These are phyloP conservation scores for Ceratobasidium sp. DNA, from an alignment of 1,284 basidiomycete genomes.

Conservation along the genomic window DNA sequence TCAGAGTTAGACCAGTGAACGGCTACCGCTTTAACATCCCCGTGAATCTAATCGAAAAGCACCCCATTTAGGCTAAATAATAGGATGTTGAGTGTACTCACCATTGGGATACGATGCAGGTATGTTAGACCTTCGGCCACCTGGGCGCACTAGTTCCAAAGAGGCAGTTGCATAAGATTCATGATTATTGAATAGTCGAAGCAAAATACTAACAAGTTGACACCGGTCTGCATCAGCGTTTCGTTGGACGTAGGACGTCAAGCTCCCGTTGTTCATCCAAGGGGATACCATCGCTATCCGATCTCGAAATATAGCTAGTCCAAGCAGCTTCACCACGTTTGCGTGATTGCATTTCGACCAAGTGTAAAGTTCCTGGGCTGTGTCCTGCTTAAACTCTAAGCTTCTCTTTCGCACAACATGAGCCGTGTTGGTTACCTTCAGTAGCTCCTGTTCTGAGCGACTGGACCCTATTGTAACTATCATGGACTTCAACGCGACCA, in stretches of 20 bases:
- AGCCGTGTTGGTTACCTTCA: background rate
- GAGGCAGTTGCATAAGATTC: background rate
- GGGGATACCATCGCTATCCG: no score
- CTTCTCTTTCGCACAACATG: background rate
- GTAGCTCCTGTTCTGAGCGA: background rate
- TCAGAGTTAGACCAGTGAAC: no score
- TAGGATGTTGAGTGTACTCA: background rate
- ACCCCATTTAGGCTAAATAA: background rate
- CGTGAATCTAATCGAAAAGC: background rate
- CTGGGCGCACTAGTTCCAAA: background rate
- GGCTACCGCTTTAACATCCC: background rate
- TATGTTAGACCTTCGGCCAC: background rate
- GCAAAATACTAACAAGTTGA: background rate
- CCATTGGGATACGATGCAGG: background rate
- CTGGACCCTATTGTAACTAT: background rate
- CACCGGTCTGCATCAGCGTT: background rate
- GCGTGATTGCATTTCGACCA: slow-evolving; percentile 8
- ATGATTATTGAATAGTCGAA: background rate
- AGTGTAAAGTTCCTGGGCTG: background rate
- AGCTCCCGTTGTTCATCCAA: no score
- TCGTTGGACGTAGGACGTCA: background rate
- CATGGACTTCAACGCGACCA: background rate
- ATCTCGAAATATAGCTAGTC: background rate
- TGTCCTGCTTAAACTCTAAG: background rate
- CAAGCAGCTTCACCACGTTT: background rate